These are phyloP conservation scores for Endocalyx cinctus DNA, from an alignment of 2,329 filamentous ascomycete genomes.

Conservation along the genomic window DNA sequence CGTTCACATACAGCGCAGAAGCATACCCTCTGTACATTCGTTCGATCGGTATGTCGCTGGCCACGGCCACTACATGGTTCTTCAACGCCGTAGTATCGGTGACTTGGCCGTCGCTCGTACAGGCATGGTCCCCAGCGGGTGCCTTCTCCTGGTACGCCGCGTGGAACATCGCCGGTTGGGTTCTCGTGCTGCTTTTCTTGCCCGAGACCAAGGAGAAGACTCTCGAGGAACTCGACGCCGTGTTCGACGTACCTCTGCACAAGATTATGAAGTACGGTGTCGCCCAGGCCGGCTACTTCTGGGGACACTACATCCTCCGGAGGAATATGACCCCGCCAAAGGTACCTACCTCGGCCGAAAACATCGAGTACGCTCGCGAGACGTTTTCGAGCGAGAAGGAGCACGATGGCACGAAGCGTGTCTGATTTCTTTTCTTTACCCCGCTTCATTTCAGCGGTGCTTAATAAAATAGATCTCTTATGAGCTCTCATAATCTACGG, in stretches of 20 bases:
- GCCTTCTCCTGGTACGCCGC: constrained; percentile 46
- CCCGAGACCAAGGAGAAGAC: constrained; percentile 42
- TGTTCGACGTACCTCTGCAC: constrained; percentile 28
- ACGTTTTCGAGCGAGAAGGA: constrained; percentile 21
- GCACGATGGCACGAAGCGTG: constrained; percentile 21
- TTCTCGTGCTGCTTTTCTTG: constrained; percentile 36
- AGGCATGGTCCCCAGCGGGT: constrained; percentile 40
- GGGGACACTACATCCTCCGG: constrained; percentile 24
- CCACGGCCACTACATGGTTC: constrained; percentile 47
- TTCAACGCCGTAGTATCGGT: constrained; percentile 32
- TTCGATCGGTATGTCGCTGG: constrained; percentile 56
- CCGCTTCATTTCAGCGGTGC: too few species aligned
- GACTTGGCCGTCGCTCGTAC: constrained; percentile 42
- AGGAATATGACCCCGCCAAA: constrained; percentile 21
- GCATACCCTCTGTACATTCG: constrained; percentile 62
- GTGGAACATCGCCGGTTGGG: constrained; percentile 44
- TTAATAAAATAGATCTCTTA: too few species aligned
- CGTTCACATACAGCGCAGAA: constrained; percentile 64
- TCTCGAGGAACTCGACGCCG: constrained; percentile 39
- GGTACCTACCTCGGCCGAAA: constrained; percentile 17
- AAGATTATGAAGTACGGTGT: constrained; percentile 31
- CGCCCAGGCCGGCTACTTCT: constrained; percentile 27
- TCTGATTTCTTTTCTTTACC: constrained; percentile 14
- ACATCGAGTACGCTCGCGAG: constrained; percentile 19
- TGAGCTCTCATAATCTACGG: too few species aligned